phyloP scores from a whole-genome alignment of 2,329 filamentous ascomycete species.

The Alternaria metachromatica region DNA sequence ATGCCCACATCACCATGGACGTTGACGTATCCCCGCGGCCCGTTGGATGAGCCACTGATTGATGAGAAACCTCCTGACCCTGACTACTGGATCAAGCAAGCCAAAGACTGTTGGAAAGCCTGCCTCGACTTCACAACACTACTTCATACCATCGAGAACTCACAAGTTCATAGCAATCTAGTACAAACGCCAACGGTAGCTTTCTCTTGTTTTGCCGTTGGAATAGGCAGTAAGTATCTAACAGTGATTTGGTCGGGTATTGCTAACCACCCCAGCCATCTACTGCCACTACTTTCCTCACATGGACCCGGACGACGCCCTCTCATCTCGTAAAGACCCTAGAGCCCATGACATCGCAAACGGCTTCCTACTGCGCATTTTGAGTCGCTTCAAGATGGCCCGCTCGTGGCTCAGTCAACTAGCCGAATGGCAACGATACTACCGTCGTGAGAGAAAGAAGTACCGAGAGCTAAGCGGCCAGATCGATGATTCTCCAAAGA shows the following conservation, averaged over 20 bases:
- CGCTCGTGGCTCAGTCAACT: slow-evolving; percentile 19
- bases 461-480: slow-evolving; percentile 22
- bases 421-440: slow-evolving; percentile 13
- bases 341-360: slow-evolving; percentile 27
- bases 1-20: slow-evolving; percentile 69
- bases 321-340: slow-evolving; percentile 42
- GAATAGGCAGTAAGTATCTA: slow-evolving; percentile 60
- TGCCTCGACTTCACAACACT: slow-evolving; percentile 70
- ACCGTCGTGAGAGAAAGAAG: slow-evolving; percentile 14
- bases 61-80: slow-evolving; percentile 13
- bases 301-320: slow-evolving; percentile 67
- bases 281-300: slow-evolving; percentile 72
- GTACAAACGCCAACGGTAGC: slow-evolving; percentile 72
- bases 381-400: slow-evolving; percentile 22
- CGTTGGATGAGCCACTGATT: slow-evolving; percentile 60
- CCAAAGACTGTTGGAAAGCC: slow-evolving; percentile 67
- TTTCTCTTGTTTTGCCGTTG: slow-evolving; percentile 71
- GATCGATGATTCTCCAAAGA: slow-evolving; percentile 25
- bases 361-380: slow-evolving; percentile 20
- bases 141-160: slow-evolving; percentile 55
- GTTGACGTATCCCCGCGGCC: slow-evolving; percentile 59
- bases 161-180: slow-evolving; percentile 62
- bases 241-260: not conserved
- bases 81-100: slow-evolving; percentile 68
- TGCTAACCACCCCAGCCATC: slow-evolving; percentile 52